Conservation (phyloP, 2,329 filamentous ascomycete species). For the Bipolaris zeicola region DNA sequence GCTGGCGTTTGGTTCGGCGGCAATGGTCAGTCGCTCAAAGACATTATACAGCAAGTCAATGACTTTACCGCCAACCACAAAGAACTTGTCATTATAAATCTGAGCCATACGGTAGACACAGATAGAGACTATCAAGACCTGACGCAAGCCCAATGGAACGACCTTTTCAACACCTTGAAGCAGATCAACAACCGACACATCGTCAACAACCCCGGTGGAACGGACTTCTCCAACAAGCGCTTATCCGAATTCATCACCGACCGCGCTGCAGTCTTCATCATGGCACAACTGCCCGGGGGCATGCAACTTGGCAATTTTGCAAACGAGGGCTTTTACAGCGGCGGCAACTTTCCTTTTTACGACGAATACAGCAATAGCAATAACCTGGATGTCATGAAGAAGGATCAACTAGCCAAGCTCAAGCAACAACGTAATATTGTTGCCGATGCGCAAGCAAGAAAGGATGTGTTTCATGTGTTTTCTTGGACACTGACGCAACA, state of each 20-base stretch:
- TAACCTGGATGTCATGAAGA: slow-evolving; percentile 37
- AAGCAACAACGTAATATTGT: slow-evolving; percentile 38
- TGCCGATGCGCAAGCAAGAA: slow-evolving; percentile 24
- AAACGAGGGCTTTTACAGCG: slow-evolving; percentile 44
- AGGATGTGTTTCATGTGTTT: slow-evolving; percentile 44
- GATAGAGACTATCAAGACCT: slow-evolving; percentile 49
- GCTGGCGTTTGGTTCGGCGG: slow-evolving; percentile 51
- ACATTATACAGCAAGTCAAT: slow-evolving; percentile 54
- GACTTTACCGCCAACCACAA: slow-evolving; percentile 53
- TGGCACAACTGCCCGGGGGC: slow-evolving; percentile 39
- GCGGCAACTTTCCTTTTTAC: slow-evolving; percentile 43
- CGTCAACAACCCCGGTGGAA: slow-evolving; percentile 27
- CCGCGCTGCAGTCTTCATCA: slow-evolving; percentile 44
- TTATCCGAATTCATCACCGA: slow-evolving; percentile 48
- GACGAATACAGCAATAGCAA: slow-evolving; percentile 48
- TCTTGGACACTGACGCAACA: slow-evolving; percentile 48
- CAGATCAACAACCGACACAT: slow-evolving; percentile 50
- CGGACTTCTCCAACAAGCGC: slow-evolving; percentile 39
- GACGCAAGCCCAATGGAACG: slow-evolving; percentile 48
- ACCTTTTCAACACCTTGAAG: slow-evolving; percentile 53
- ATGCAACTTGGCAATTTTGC: slow-evolving; percentile 40
- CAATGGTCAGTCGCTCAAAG: slow-evolving; percentile 53
- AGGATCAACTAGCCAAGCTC: slow-evolving; percentile 48
- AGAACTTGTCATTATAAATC: slow-evolving; percentile 55
- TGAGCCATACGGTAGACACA: slow-evolving; percentile 55